phyloP scores from a whole-genome alignment of 106 monocot species.

The Phalaenopsis equestris region DNA sequence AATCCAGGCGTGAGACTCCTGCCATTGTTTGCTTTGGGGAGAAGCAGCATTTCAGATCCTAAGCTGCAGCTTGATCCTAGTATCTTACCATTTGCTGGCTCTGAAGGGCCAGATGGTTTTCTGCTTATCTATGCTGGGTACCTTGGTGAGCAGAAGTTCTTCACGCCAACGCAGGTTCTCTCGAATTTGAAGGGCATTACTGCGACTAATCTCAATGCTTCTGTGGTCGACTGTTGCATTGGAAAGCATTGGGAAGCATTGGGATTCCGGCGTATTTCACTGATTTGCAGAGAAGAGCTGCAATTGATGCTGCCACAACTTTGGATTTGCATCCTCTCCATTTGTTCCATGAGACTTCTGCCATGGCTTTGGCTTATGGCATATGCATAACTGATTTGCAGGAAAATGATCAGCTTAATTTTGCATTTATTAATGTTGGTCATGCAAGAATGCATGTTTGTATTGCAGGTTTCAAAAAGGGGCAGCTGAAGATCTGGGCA shows the following conservation, averaged over 20 bases:
- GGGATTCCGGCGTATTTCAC: slow-evolving; percentile 41
- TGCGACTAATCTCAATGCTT: slow-evolving; percentile 41
- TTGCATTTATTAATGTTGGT: slow-evolving; percentile 58
- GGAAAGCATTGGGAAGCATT: too few species aligned
- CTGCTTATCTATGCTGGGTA: slow-evolving; percentile 41
- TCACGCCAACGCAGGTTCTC: slow-evolving; percentile 53
- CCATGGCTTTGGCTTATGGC: slow-evolving; percentile 46
- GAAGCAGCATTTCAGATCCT: slow-evolving; percentile 51
- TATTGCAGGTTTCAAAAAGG: slow-evolving; percentile 41
- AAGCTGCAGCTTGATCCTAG: slow-evolving; percentile 36
- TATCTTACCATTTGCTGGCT: slow-evolving; percentile 27
- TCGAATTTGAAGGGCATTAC: slow-evolving; percentile 49
- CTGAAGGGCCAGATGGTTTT: slow-evolving; percentile 46
- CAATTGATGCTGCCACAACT: slow-evolving; percentile 46
- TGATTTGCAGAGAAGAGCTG: slow-evolving; percentile 54
- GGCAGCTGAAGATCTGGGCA: slow-evolving; percentile 30
- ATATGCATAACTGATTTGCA: slow-evolving; percentile 49
- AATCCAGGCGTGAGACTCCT: slow-evolving; percentile 66
- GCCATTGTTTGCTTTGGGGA: slow-evolving; percentile 51
- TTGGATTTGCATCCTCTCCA: slow-evolving; percentile 41
- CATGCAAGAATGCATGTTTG: slow-evolving; percentile 56
- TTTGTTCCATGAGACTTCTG: slow-evolving; percentile 51
- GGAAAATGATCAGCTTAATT: slow-evolving; percentile 34
- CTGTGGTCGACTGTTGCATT: slow-evolving; percentile 55
- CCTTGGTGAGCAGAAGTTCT: slow-evolving; percentile 35